phyloP scores from a whole-genome alignment of 2,329 filamentous ascomycete genomes.

The Purpureocillium lavendulum region DNA sequence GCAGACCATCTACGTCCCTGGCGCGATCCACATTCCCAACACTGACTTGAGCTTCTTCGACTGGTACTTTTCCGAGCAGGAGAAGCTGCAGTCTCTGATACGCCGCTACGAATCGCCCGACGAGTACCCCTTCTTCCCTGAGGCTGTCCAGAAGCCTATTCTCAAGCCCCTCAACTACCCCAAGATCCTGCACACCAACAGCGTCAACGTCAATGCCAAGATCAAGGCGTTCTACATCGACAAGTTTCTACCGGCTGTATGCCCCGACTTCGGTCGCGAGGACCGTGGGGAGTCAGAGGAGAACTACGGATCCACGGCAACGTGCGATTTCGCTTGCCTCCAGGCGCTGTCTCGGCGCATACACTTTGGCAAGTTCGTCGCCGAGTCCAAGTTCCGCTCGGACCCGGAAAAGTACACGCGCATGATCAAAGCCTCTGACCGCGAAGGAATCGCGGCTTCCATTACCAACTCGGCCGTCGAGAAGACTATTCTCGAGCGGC shows the following conservation, averaged over 20 bases:
- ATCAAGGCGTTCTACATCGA: constrained; percentile 82
- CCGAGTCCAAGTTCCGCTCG: constrained; percentile 86
- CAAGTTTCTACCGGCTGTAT: constrained; percentile 75
- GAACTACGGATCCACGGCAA: constrained; percentile 91
- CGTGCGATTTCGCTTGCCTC: constrained; percentile 81
- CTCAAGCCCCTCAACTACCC: constrained; percentile 87
- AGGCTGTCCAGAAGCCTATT: constrained; percentile 69
- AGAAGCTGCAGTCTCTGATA: constrained; percentile 84
- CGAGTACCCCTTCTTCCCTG: constrained; percentile 94
- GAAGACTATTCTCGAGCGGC: constrained; percentile 78
- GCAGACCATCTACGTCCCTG: constrained; percentile 71
- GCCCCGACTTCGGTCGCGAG: constrained; percentile 64
- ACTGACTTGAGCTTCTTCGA: constrained; percentile 76
- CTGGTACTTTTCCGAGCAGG: constrained; percentile 87
- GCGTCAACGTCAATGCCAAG: constrained; percentile 81
- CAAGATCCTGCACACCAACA: constrained; percentile 75
- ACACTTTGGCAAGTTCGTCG: constrained; percentile 98
- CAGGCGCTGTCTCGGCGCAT: constrained; percentile 86
- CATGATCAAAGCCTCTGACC: constrained; percentile 74
- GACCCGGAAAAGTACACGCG: constrained; percentile 73
- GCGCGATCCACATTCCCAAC: constrained; percentile 70
- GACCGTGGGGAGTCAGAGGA: constrained; percentile 82
- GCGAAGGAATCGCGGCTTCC: constrained; percentile 73
- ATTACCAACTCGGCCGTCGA: constrained; percentile 90
- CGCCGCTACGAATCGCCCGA: constrained; percentile 93